These are phyloP conservation scores for Cystobasidium pallidum DNA, from an alignment of 1,284 basidiomycete species.

Conservation along the genomic window DNA sequence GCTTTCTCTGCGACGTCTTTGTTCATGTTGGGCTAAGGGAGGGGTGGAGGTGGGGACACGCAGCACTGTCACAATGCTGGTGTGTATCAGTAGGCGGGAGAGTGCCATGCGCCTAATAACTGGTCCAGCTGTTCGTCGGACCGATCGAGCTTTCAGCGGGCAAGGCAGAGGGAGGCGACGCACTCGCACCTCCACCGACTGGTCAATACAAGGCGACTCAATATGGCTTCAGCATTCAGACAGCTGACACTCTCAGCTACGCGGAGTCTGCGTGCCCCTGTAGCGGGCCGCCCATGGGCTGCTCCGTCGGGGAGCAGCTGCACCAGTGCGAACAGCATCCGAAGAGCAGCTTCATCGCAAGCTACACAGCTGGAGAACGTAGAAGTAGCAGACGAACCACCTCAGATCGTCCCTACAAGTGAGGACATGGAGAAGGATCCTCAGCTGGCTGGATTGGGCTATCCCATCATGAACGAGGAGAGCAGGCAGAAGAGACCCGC, in stretches of 20 bases:
- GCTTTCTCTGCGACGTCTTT: constrained; percentile 32
- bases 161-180: neutral
- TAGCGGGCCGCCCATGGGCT: neutral
- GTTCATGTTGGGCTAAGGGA: constrained; percentile 27
- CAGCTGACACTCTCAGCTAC: constrained; percentile 12
- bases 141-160: neutral
- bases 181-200: neutral
- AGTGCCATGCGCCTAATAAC: too few relatives aligned
- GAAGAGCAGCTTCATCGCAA: constrained; percentile 25
- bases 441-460: constrained; percentile 49
- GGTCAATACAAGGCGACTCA: too few relatives aligned
- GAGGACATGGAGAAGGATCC: constrained; percentile 51
- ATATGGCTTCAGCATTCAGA: constrained; percentile 8
- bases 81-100: too few relatives aligned
- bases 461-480: constrained; percentile 47
- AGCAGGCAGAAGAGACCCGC: constrained; percentile 49
- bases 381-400: constrained; percentile 41
- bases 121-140: too few relatives aligned
- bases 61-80: neutral
- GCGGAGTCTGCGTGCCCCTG: constrained; percentile 8
- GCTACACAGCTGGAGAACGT: constrained; percentile 6
- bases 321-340: neutral
- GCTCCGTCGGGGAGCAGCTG: neutral
- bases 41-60: neutral
- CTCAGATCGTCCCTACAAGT: constrained; percentile 39